phyloP scores from a whole-genome alignment of 177 flowering plant species.

The Vitis hybrid region DNA sequence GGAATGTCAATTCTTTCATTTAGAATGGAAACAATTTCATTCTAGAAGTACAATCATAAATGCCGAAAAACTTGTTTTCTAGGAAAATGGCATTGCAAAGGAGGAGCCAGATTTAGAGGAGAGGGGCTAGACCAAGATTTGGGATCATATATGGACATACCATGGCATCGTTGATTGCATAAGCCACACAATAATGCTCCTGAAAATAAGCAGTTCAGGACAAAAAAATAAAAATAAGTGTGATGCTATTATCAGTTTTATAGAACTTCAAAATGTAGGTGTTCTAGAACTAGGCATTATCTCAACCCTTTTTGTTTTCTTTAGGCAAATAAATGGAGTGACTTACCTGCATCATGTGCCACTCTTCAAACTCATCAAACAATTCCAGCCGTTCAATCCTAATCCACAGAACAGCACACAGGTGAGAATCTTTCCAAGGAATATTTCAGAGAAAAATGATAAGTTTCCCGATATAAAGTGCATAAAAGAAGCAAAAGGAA shows the following conservation, averaged over 20 bases:
- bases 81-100: no score
- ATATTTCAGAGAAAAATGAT: conserved; percentile 3
- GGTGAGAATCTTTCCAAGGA: conserved; percentile 9
- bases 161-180: conserved; percentile 82
- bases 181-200: conserved; percentile 95
- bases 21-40: background rate
- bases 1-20: background rate
- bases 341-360: conserved; percentile 99
- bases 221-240: background rate
- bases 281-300: no score
- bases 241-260: background rate
- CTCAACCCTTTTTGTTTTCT: background rate
- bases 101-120: background rate
- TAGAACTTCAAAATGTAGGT: no score
- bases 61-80: no score
- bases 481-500: background rate
- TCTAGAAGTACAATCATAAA: no score
- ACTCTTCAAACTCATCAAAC: conserved; percentile 97
- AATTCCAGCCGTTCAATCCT: conserved; percentile 95
- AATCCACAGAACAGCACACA: conserved; percentile 16
- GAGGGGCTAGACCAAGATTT: background rate
- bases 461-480: conserved; percentile 5
- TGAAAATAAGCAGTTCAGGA: conserved; percentile 38
- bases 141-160: conserved; percentile 36
- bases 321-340: background rate